phyloP scores from a whole-genome alignment of 202 grass and related monocot genomes.

The Panicum hallii region DNA sequence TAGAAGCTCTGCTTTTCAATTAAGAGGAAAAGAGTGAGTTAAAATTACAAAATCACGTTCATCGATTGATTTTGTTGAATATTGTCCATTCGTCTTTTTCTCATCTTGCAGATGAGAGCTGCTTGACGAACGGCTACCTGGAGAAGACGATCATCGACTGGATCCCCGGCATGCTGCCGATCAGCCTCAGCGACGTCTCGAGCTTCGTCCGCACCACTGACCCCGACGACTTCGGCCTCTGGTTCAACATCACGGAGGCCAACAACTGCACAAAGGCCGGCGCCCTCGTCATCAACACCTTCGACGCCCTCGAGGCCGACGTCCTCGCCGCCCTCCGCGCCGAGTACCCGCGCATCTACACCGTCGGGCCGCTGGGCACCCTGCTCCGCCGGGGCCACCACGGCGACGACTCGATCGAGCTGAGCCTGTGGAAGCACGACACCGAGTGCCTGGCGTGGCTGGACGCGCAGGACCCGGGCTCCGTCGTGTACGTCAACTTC shows the following conservation, averaged over 20 bases:
- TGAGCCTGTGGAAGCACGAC: constrained; percentile 53
- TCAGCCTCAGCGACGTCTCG: constrained; percentile 58
- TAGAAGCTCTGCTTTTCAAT: too few species aligned
- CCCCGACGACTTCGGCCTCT: constrained; percentile 43
- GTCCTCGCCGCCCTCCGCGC: constrained; percentile 28
- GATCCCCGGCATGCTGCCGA: constrained; percentile 60
- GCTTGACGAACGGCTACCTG: constrained; percentile 53
- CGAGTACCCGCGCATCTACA: constrained; percentile 44
- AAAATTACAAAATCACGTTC: too few species aligned
- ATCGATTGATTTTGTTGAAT: too few species aligned
- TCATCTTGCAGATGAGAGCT: constrained; percentile 36
- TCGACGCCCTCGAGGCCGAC: constrained; percentile 32
- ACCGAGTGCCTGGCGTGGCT: constrained; percentile 35
- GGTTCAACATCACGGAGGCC: constrained; percentile 20
- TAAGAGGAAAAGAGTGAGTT: too few species aligned
- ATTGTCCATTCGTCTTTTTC: too few species aligned
- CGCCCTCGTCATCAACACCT: constrained; percentile 47
- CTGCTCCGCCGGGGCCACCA: neutral
- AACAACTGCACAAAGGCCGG: constrained; percentile 44
- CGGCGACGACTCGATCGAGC: neutral
- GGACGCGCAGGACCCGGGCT: neutral
- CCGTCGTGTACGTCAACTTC: constrained; percentile 50
- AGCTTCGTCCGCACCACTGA: constrained; percentile 61
- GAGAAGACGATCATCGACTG: constrained; percentile 54
- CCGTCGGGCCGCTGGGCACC: constrained; percentile 33